A percentile compares a stretch with the other conserved stretches of the same genome.
Conservation (phyloP, 1,139 yeast genomes). For the Yamadazyma conglobata region DNA sequence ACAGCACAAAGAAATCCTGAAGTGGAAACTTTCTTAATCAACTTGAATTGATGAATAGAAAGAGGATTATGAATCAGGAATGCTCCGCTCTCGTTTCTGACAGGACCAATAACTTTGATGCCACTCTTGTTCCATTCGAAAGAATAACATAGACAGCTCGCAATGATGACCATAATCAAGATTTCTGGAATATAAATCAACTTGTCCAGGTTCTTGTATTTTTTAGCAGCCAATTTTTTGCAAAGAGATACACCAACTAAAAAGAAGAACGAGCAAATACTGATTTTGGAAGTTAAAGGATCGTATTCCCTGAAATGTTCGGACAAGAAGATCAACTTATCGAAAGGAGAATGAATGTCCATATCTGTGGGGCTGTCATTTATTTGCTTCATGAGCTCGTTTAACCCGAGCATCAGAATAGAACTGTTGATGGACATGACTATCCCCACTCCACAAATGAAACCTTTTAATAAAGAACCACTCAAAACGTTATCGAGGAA, state of each 20-base stretch:
- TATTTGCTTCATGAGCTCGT: slow-evolving; percentile 31
- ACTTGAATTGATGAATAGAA: slow-evolving; percentile 22
- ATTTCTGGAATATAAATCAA: slow-evolving; percentile 77
- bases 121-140: slow-evolving; percentile 58
- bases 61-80: slow-evolving; percentile 35
- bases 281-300: slow-evolving; percentile 50
- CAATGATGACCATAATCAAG: slow-evolving; percentile 61
- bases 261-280: slow-evolving; percentile 42
- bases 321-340: slow-evolving; percentile 59
- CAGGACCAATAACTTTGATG: slow-evolving; percentile 67
- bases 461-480: slow-evolving; percentile 80
- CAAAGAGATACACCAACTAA: slow-evolving; percentile 38
- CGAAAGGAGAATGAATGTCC: slow-evolving; percentile 76
- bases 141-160: slow-evolving; percentile 55
- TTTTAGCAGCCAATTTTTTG: slow-evolving; percentile 34
- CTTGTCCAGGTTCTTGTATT: slow-evolving; percentile 19
- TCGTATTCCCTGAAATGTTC: slow-evolving; percentile 41
- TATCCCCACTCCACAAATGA: slow-evolving; percentile 88
- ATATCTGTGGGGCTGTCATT: slow-evolving; percentile 31
- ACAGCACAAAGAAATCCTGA: slow-evolving; percentile 76
- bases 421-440: slow-evolving; percentile 82
- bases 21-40: slow-evolving; percentile 44
- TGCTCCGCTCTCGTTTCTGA: slow-evolving; percentile 31
- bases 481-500: slow-evolving; percentile 84
- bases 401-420: slow-evolving; percentile 70